Percentiles rank a stretch among this genome's conserved stretches.
Conservation (phyloP, 371 early-diverging fungal genomes). For the Mucor indicus region DNA sequence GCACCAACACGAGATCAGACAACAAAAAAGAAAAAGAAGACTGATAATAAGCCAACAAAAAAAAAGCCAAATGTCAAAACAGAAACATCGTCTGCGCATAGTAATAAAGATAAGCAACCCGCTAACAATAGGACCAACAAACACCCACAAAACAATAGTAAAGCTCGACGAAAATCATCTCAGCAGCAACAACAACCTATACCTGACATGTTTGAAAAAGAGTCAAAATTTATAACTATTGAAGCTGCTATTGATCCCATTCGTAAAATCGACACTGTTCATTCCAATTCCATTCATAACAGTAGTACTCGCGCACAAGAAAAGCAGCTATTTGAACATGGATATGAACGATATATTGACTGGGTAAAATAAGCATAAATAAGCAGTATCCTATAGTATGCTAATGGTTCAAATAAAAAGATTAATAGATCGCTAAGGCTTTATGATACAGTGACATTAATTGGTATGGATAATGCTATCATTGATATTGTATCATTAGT, state of each 20-base stretch:
- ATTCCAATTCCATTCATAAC: background rate
- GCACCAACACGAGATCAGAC: background rate
- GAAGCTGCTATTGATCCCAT: constrained; percentile 40
- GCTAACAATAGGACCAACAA: too few relatives aligned
- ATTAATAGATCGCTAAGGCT: constrained; percentile 27
- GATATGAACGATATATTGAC: constrained; percentile 40
- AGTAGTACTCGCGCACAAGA: background rate
- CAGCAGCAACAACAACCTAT: background rate
- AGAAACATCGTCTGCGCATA: background rate
- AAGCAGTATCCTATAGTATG: background rate
- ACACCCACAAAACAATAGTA: too few relatives aligned
- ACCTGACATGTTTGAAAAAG: constrained; percentile 2
- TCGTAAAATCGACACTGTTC: constrained; percentile 1
- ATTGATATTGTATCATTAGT: constrained; percentile 39
- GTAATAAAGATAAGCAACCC: constrained; percentile 1
- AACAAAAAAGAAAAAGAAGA: constrained; percentile 1
- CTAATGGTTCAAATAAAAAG: constrained; percentile 5
- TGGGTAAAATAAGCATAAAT: constrained; percentile 23
- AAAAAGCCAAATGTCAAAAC: background rate
- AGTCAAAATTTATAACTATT: constrained; percentile 33
- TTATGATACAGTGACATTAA: constrained; percentile 33
- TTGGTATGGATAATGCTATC: constrained; percentile 42
- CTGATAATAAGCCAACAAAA: constrained; percentile 1
- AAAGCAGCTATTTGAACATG: constrained; percentile 23
- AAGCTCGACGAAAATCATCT: background rate